Evolutionary conservation across 1,284 basidiomycete species (phyloP).

Genomic region (Fistulinella staudtii): DNA sequence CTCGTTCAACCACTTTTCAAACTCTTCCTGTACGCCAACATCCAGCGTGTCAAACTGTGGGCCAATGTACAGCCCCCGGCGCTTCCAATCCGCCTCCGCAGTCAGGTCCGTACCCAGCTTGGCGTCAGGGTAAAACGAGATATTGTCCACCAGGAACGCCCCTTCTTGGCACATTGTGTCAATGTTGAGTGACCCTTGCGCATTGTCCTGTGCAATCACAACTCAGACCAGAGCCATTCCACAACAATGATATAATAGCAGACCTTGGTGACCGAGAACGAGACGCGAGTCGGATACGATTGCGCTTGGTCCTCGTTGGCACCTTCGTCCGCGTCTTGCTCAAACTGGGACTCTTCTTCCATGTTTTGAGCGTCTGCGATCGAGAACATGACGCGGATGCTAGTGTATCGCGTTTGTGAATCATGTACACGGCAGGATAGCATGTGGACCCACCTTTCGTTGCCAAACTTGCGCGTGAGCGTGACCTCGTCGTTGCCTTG

Average conservation of each 20-base stretch:
- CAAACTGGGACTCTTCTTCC: constrained; percentile 44
- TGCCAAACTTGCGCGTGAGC: constrained; percentile 82
- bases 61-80: constrained; percentile 88
- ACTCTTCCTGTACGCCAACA: constrained; percentile 62
- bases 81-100: constrained; percentile 90
- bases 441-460: constrained; percentile 83
- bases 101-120: constrained; percentile 75
- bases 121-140: constrained; percentile 78
- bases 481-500: constrained; percentile 80
- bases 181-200: constrained; percentile 67
- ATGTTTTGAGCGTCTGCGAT: constrained; percentile 68
- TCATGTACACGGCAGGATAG: too few species aligned
- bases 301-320: constrained; percentile 40
- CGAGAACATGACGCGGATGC: constrained; percentile 80
- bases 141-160: constrained; percentile 83
- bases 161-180: constrained; percentile 85
- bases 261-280: constrained; percentile 84
- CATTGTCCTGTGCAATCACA: constrained; percentile 39
- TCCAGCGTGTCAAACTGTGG: constrained; percentile 94
- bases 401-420: constrained; percentile 27
- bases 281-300: constrained; percentile 70
- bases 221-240: constrained; percentile 1
- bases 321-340: constrained; percentile 34
- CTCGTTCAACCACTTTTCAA: constrained; percentile 36
- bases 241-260: constrained; percentile 6